Conservation (phyloP, 805 yeast genomes). For the Martiniozyma abietophila region DNA sequence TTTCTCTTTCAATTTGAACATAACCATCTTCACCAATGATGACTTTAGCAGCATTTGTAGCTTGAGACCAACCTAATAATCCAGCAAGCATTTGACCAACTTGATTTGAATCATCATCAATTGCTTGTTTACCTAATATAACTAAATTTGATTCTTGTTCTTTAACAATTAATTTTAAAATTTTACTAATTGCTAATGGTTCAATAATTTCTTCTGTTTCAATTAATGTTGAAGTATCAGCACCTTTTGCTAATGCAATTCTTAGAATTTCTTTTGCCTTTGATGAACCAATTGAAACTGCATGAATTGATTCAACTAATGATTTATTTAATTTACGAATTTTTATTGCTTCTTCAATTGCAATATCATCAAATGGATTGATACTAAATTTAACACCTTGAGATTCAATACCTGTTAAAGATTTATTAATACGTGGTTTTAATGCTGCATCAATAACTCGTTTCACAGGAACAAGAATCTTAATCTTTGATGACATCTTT, state of each 20-base stretch:
- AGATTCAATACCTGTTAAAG: conserved; percentile 76
- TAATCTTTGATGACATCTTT: too few species aligned
- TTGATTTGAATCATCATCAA: conserved; percentile 90
- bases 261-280: conserved; percentile 85
- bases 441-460: conserved; percentile 91
- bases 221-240: conserved; percentile 73
- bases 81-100: conserved; percentile 98
- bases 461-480: conserved; percentile 87
- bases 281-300: conserved; percentile 81
- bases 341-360: conserved; percentile 86
- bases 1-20: conserved; percentile 81
- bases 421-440: conserved; percentile 83
- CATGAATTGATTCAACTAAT: conserved; percentile 74
- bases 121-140: conserved; percentile 91
- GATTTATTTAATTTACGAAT: conserved; percentile 58
- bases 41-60: conserved; percentile 88
- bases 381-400: conserved; percentile 86
- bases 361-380: conserved; percentile 97
- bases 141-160: conserved; percentile 67
- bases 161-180: conserved; percentile 64
- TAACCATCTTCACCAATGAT: conserved; percentile 40
- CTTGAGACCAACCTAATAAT: conserved; percentile 90
- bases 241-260: conserved; percentile 92
- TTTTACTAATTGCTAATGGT: conserved; percentile 84
- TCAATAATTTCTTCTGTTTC: conserved; percentile 64